Base-by-base conservation (phyloP, 1,284 basidiomycete species). In the Fomitopsis schrenkii region DNA sequence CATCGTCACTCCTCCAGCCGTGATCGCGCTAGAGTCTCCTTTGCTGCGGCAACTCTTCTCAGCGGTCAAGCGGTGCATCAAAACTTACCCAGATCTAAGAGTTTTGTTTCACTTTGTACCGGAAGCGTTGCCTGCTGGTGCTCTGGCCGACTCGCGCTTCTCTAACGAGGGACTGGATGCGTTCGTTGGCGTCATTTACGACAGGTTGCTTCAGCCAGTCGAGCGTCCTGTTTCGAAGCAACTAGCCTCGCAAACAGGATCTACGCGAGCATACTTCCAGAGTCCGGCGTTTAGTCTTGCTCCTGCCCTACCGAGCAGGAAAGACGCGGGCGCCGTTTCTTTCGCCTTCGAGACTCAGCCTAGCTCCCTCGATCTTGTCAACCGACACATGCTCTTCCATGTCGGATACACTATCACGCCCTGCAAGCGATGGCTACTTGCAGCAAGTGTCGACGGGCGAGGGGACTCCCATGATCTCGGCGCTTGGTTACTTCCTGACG, bases 381-480 rank as follows among this genome's bases (percentile, higher is more conserved):
- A 93, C 64, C 79, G 87, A 3, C 81, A 88, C 63, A 86, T 83
- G 2, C 74, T 94, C 50, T 75, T 94, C 48, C 93, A 95, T 69
- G 80, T 94, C 48, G 91, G 84, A 1, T 95, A 94, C 71, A 76
- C 76, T 40, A 66, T 88, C 1, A 86, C 86, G 12, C 69, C 74
- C 5, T 88, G 86, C 62, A 81, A 85, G 6, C 87, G 86, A 70
- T 94, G 91, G 92, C 76, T 93, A 2, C 70, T 90, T 17, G 84
- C 84, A n/a, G 79, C 84, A n/a, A 88, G 85, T 67, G 75, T 90
- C 10, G 93, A 95, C 68, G 85, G 93, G 68, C 79, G 86, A 5
- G 92, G 91, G 5, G 91, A 94, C 70, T 83, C 79, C 14, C 83
- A 88, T 68, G 84, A 88, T 59, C 68, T 87, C 35, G 83, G 81